A percentile compares a stretch with the other conserved stretches of the same genome.
Conservation (phyloP, 2,329 filamentous ascomycete species). For the Epicoccum sorghinum region DNA sequence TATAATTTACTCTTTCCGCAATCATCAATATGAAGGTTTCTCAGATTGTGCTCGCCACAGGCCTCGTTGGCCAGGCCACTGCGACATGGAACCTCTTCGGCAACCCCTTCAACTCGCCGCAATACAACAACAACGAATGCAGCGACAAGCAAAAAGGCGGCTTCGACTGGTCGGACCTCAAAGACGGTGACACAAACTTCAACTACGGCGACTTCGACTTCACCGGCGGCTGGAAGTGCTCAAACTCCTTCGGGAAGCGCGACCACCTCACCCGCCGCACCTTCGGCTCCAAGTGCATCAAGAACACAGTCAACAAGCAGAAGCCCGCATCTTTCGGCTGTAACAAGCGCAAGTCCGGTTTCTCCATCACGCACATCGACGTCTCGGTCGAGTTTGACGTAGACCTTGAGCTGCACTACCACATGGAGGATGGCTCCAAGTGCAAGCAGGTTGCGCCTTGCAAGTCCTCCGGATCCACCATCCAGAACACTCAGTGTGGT, state of each 20-base stretch:
- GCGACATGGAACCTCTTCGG: constrained; percentile 59
- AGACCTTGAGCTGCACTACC: constrained; percentile 84
- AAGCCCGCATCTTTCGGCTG: constrained; percentile 72
- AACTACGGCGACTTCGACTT: constrained; percentile 72
- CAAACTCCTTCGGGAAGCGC: constrained; percentile 65
- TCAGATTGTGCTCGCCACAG: constrained; percentile 53
- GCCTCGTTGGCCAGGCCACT: constrained; percentile 54
- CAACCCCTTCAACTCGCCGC: constrained; percentile 68
- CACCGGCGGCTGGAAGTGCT: constrained; percentile 71
- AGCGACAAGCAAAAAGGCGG: constrained; percentile 70
- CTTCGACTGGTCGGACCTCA: constrained; percentile 73
- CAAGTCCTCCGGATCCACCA: constrained; percentile 61
- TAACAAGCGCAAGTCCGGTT: constrained; percentile 54
- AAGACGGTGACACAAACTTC: constrained; percentile 55
- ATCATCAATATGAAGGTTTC: constrained; percentile 51
- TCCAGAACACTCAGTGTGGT: constrained; percentile 89
- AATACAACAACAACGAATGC: constrained; percentile 79
- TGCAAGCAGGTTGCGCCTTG: constrained; percentile 74
- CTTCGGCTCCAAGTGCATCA: constrained; percentile 52
- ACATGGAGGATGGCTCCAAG: constrained; percentile 78
- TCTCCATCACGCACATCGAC: constrained; percentile 78
- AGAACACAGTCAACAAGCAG: constrained; percentile 56
- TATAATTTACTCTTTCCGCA: not conserved
- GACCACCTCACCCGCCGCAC: constrained; percentile 57
- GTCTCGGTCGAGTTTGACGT: constrained; percentile 76